These are phyloP conservation scores for Penicillium verrucosum DNA, from an alignment of 2,329 filamentous ascomycete species.

Conservation along the genomic window DNA sequence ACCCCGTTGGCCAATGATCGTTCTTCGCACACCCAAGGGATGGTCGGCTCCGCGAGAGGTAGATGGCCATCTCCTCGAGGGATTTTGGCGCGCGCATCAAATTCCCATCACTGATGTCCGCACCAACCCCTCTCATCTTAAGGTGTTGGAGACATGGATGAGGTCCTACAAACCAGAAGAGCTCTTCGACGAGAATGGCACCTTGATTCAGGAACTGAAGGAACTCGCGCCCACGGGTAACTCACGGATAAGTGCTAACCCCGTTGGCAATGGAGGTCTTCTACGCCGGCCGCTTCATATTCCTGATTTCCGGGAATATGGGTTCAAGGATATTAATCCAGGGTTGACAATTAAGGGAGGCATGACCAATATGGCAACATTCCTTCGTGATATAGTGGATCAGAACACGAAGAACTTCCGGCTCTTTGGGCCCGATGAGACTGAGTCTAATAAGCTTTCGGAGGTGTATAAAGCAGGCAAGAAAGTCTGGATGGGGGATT, in stretches of 20 bases:
- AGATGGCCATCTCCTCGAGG: conserved; percentile 66
- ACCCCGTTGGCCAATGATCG: conserved; percentile 74
- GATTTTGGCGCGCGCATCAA: conserved; percentile 78
- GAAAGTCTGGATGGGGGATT: conserved; percentile 78
- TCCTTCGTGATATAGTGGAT: conserved; percentile 65
- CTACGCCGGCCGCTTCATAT: conserved; percentile 65
- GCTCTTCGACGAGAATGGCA: conserved; percentile 64
- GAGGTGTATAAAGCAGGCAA: conserved; percentile 70
- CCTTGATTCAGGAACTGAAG: conserved; percentile 60
- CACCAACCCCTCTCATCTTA: conserved; percentile 63
- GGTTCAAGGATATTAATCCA: conserved; percentile 59
- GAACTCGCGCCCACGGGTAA: conserved; percentile 63
- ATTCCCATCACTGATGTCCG: conserved; percentile 70
- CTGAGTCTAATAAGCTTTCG: conserved; percentile 73
- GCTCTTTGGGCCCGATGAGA: conserved; percentile 76
- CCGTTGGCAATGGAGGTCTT: conserved; percentile 68
- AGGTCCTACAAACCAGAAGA: conserved; percentile 70
- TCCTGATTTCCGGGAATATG: conserved; percentile 68
- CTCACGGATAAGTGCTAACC: conserved; percentile 73
- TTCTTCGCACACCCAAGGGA: conserved; percentile 74
- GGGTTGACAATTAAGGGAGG: conserved; percentile 58
- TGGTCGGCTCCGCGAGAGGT: conserved; percentile 74
- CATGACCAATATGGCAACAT: conserved; percentile 68
- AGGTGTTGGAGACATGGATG: conserved; percentile 73
- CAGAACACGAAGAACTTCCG: conserved; percentile 67